Percentiles rank a stretch among this genome's conserved stretches.
Evolutionary conservation across 2,329 filamentous ascomycete species (phyloP).

Genomic region (Ophiostoma pallidulum): DNA sequence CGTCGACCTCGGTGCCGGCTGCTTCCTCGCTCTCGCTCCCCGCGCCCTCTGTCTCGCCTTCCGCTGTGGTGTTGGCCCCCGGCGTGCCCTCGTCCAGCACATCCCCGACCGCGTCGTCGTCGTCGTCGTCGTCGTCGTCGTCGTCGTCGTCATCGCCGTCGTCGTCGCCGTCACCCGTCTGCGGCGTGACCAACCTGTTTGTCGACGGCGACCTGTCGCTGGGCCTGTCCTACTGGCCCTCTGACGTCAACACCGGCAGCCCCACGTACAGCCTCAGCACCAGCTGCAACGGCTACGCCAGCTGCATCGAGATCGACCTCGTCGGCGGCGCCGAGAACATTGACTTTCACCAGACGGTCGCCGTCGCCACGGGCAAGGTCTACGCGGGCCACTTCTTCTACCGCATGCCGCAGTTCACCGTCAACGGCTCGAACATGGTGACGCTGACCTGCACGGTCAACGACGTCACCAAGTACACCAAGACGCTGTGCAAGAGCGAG

Average conservation of each 20-base stretch:
- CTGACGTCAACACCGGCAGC: neutral
- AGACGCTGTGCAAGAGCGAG: neutral
- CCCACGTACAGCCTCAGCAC: constrained; percentile 4
- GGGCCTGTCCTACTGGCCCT: constrained; percentile 2
- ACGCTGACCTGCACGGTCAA: constrained; percentile 6
- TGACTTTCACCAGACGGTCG: constrained; percentile 1
- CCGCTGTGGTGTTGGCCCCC: too few relatives aligned
- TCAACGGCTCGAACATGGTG: constrained; percentile 2
- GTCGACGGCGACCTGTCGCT: constrained; percentile 1
- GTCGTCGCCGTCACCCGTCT: neutral
- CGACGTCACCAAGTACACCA: neutral
- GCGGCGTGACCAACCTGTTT: neutral
- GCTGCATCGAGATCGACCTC: constrained; percentile 5
- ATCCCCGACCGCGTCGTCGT: too few relatives aligned
- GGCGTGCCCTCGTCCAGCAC: constrained; percentile 1
- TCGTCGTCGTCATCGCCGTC: neutral
- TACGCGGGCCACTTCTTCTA: constrained; percentile 5
- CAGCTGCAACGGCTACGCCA: neutral
- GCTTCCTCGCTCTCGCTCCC: neutral
- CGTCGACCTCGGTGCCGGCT: neutral
- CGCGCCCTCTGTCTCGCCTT: neutral
- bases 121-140: neutral
- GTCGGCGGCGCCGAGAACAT: neutral
- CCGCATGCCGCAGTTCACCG: neutral
- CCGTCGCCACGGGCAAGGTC: neutral